Percentiles rank a stretch among this genome's conserved stretches.
Conservation (phyloP, 2,329 filamentous ascomycete species). For the Calonectria hongkongensis region DNA sequence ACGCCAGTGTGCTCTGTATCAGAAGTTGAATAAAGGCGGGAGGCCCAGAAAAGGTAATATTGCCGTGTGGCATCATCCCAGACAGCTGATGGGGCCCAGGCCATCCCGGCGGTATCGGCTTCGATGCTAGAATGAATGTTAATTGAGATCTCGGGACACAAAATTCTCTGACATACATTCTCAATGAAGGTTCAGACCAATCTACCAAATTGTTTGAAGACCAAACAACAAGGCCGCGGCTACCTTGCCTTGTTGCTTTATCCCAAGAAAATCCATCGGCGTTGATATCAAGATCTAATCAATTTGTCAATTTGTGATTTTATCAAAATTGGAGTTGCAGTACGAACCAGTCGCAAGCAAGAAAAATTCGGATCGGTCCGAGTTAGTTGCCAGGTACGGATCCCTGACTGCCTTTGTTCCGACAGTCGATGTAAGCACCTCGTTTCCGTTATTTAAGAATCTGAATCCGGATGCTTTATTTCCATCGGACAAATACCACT, state of each 20-base stretch:
- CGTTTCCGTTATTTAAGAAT: conserved; percentile 31
- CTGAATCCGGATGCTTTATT: conserved; percentile 35
- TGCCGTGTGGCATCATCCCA: conserved; percentile 60
- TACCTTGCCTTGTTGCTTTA: conserved; percentile 58
- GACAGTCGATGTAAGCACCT: conserved; percentile 32
- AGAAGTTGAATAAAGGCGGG: conserved; percentile 63
- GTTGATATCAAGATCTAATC: conserved; percentile 60
- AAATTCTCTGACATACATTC: conserved; percentile 14
- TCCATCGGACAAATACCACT: conserved; percentile 35
- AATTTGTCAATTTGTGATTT: background rate
- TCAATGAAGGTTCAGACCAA: conserved; percentile 54
- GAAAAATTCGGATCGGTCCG: conserved; percentile 54
- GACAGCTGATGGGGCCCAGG: conserved; percentile 62
- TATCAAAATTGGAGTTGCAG: no score
- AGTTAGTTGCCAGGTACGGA: conserved; percentile 31
- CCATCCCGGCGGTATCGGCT: conserved; percentile 59
- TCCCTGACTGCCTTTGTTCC: conserved; percentile 36
- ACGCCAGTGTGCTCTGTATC: conserved; percentile 67
- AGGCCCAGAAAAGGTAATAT: conserved; percentile 70
- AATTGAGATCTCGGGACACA: background rate
- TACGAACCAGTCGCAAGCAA: conserved; percentile 59
- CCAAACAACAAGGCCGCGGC: conserved; percentile 61
- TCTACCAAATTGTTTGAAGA: conserved; percentile 59
- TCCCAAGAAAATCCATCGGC: conserved; percentile 61
- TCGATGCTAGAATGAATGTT: conserved; percentile 55